These are phyloP conservation scores for Lupinus albus DNA, from an alignment of 306 rosid genomes.

Conservation along the genomic window DNA sequence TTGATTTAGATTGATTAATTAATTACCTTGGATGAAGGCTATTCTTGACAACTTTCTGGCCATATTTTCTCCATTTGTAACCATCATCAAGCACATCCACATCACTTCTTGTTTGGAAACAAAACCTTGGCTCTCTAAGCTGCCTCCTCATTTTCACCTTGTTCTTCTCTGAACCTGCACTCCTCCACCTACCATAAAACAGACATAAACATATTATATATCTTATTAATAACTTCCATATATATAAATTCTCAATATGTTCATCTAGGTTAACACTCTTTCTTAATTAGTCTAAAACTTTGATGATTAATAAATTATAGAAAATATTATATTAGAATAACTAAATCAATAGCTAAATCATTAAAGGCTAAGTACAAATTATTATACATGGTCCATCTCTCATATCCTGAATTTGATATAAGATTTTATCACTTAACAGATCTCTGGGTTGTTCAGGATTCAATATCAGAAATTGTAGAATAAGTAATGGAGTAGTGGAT, in stretches of 20 bases:
- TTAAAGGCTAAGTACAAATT: too few species aligned
- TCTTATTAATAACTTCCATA: background rate
- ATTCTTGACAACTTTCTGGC: constrained; percentile 95
- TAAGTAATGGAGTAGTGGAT: constrained; percentile 47
- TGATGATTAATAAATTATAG: too few species aligned
- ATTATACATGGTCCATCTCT: too few species aligned
- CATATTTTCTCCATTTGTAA: constrained; percentile 98
- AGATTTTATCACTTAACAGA: too few species aligned
- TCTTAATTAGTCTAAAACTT: background rate
- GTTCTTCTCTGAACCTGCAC: constrained; percentile 69
- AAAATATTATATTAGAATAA: too few species aligned
- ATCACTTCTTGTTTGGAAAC: constrained; percentile 97
- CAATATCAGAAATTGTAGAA: too few species aligned
- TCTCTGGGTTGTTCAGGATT: too few species aligned
- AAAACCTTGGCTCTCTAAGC: constrained; percentile 94
- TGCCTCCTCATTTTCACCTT: constrained; percentile 94
- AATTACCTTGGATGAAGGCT: constrained; percentile 95
- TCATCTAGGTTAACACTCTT: background rate
- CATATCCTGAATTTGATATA: too few species aligned
- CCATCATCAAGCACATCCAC: constrained; percentile 99
- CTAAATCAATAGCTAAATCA: too few species aligned
- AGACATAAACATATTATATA: background rate
- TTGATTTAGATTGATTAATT: too few species aligned
- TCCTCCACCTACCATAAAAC: constrained; percentile 78
- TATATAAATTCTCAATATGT: background rate